Percentiles rank a stretch among this genome's conserved stretches.
phyloP scores from a whole-genome alignment of 495 filamentous ascomycete species.

The Aspergillus leporis region DNA sequence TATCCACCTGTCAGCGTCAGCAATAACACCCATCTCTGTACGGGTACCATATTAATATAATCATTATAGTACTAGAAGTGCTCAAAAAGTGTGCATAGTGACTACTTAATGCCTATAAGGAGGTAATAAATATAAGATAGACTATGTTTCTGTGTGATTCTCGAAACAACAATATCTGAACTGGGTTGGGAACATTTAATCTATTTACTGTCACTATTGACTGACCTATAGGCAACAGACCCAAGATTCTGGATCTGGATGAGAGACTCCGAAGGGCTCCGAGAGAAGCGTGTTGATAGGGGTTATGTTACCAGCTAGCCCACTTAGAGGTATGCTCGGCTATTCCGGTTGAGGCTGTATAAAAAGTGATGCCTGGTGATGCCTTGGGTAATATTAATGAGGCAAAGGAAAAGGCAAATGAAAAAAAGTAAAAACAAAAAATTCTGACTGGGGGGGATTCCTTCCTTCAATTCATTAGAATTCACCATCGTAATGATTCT shows the following conservation, averaged over 20 bases:
- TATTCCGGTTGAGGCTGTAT: background rate
- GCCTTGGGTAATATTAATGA: background rate
- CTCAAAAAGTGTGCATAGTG: background rate
- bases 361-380: background rate
- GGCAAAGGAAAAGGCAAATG: constrained; percentile 23
- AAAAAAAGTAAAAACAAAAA: constrained; percentile 9
- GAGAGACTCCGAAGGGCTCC: constrained; percentile 3
- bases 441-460: background rate
- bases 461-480: background rate
- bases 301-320: background rate
- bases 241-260: constrained; percentile 1
- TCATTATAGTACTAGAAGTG: background rate
- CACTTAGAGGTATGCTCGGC: background rate
- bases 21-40: background rate
- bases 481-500: background rate
- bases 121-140: background rate
- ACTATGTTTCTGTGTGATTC: background rate
- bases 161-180: background rate
- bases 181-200: background rate
- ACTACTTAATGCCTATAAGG: background rate
- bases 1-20: constrained; percentile 1
- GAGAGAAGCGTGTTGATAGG: background rate
- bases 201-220: constrained; percentile 3
- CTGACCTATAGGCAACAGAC: background rate
- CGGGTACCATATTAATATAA: background rate